Evolutionary conservation across 2,329 filamentous ascomycete genomes (phyloP).

Genomic region (Talaromyces sp.): DNA sequence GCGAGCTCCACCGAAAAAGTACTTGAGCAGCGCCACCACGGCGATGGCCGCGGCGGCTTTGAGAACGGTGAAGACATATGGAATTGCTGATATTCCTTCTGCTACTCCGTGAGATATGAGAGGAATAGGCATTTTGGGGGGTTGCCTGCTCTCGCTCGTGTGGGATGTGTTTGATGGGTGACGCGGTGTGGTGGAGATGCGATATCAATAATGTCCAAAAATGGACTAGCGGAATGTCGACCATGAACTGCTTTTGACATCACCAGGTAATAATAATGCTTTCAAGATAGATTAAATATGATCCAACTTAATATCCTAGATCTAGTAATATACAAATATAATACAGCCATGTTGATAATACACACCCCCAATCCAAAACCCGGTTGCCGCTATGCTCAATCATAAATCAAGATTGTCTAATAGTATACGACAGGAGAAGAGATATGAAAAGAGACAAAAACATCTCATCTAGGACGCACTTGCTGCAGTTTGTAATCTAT

Average conservation of each 20-base stretch:
- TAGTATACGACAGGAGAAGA: background rate
- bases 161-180: background rate
- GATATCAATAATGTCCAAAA: background rate
- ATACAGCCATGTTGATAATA: background rate
- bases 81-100: constrained; percentile 52
- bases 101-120: constrained; percentile 50
- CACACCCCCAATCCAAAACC: background rate
- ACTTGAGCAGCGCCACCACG: constrained; percentile 59
- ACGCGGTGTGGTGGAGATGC: background rate
- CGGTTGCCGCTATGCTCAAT: background rate
- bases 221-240: background rate
- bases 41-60: constrained; percentile 49
- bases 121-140: constrained; percentile 54
- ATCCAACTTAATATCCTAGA: background rate
- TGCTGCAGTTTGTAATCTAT: background rate
- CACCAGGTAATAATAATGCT: background rate
- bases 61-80: constrained; percentile 49
- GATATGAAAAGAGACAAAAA: background rate
- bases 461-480: background rate
- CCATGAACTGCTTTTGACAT: too few species aligned
- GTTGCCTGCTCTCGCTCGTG: background rate
- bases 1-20: constrained; percentile 68
- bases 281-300: background rate
- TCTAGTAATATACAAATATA: background rate
- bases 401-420: background rate